phyloP scores from a whole-genome alignment of 2,329 filamentous ascomycete genomes.

The Pseudogymnoascus sp. region DNA sequence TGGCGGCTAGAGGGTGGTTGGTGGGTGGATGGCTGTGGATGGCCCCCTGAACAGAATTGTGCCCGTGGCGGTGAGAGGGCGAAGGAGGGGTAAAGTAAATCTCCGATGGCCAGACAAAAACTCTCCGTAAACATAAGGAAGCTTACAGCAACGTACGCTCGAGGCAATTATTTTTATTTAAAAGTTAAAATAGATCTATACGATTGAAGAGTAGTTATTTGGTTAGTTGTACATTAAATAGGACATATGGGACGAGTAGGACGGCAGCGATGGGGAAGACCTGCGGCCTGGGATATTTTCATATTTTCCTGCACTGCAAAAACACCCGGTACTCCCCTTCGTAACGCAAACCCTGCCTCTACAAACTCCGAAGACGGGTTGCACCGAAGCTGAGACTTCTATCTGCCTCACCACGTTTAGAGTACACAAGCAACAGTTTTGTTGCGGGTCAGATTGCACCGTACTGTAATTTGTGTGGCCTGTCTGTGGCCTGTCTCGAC shows the following conservation, averaged over 20 bases:
- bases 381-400: background rate
- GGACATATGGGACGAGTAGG: background rate
- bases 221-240: background rate
- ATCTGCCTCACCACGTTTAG: background rate
- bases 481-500: background rate
- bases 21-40: background rate
- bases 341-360: background rate
- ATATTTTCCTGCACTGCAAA: background rate
- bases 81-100: slow-evolving; percentile 1
- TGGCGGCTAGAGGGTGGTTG: background rate
- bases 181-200: background rate
- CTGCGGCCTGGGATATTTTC: background rate
- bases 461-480: background rate
- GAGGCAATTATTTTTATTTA: background rate
- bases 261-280: background rate
- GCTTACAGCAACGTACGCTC: background rate
- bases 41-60: slow-evolving; percentile 1
- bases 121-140: background rate
- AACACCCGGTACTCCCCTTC: background rate
- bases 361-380: background rate
- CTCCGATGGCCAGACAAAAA: background rate
- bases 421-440: background rate
- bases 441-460: background rate
- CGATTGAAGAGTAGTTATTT: background rate
- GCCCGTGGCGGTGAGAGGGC: background rate